Percentiles rank a stretch among this genome's conserved stretches.
Evolutionary conservation across 345 rosid species (phyloP).

Genomic region (Excoecaria cochinchinensis): DNA sequence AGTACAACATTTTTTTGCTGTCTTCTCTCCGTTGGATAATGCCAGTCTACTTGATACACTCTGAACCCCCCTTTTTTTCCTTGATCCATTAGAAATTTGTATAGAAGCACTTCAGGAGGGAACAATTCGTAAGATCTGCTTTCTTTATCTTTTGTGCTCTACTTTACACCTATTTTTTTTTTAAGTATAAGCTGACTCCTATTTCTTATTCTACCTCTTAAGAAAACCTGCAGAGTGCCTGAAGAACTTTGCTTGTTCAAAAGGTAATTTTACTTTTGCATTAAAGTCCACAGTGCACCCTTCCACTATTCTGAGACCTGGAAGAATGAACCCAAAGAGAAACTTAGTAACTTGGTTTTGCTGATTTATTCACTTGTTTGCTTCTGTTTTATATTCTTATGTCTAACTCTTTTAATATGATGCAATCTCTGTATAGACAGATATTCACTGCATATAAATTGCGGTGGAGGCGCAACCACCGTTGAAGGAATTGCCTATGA

Average conservation of each 20-base stretch:
- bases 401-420: neutral
- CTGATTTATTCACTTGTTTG: neutral
- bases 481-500: slow-evolving; percentile 14
- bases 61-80: neutral
- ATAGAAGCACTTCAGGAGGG: slow-evolving; percentile 17
- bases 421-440: slow-evolving; percentile 1
- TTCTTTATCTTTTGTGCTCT: neutral
- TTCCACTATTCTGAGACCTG: neutral
- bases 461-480: slow-evolving; percentile 11
- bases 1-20: neutral
- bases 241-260: neutral
- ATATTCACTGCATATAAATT: slow-evolving; percentile 20
- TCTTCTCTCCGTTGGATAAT: neutral
- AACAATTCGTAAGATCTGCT: slow-evolving; percentile 16
- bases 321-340: neutral
- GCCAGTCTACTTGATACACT: neutral
- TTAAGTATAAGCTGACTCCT: neutral
- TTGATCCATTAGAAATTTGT: slow-evolving; percentile 15
- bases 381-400: neutral
- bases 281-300: neutral
- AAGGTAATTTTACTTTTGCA: slow-evolving; percentile 15
- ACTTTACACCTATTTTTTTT: neutral
- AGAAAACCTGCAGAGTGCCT: slow-evolving; percentile 19
- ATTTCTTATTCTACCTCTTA: neutral
- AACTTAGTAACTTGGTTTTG: neutral